These are phyloP conservation scores for Fusarium equiseti DNA, from an alignment of 2,329 filamentous ascomycete species.

Conservation along the genomic window DNA sequence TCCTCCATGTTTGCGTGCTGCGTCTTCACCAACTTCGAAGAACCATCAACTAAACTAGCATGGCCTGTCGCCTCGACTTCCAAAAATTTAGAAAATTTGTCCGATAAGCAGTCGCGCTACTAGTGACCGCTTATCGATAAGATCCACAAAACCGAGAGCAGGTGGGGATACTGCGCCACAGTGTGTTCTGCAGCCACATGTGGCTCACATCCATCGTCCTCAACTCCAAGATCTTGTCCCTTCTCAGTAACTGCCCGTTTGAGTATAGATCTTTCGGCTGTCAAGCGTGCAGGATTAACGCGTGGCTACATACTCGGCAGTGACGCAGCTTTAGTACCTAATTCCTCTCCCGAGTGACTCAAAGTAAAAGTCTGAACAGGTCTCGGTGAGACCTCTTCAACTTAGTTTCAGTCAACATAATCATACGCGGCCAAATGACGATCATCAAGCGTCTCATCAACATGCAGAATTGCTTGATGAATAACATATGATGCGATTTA, in stretches of 20 bases:
- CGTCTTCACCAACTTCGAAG: conserved; percentile 41
- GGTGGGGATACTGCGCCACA: background rate
- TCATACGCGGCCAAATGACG: conserved; percentile 11
- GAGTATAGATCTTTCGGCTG: conserved; percentile 26
- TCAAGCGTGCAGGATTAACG: conserved; percentile 19
- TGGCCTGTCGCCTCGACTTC: conserved; percentile 21
- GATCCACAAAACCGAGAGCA: background rate
- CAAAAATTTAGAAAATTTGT: conserved; percentile 50
- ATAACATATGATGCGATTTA: background rate
- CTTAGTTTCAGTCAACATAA: background rate
- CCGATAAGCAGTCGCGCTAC: conserved; percentile 27
- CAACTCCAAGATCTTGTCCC: conserved; percentile 1
- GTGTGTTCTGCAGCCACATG: background rate
- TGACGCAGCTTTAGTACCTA: conserved; percentile 22
- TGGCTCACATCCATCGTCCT: conserved; percentile 4
- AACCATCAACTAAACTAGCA: conserved; percentile 39
- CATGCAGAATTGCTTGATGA: background rate
- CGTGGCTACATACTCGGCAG: background rate
- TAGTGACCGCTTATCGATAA: conserved; percentile 38
- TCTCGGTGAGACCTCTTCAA: background rate
- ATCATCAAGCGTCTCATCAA: background rate
- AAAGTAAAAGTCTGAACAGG: background rate
- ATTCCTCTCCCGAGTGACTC: background rate
- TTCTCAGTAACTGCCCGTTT: conserved; percentile 35
- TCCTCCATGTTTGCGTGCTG: conserved; percentile 74